A percentile compares a stretch with the other conserved stretches of the same genome.
Evolutionary conservation across 805 yeast genomes (phyloP).

Genomic region (Candida sonorensis): DNA sequence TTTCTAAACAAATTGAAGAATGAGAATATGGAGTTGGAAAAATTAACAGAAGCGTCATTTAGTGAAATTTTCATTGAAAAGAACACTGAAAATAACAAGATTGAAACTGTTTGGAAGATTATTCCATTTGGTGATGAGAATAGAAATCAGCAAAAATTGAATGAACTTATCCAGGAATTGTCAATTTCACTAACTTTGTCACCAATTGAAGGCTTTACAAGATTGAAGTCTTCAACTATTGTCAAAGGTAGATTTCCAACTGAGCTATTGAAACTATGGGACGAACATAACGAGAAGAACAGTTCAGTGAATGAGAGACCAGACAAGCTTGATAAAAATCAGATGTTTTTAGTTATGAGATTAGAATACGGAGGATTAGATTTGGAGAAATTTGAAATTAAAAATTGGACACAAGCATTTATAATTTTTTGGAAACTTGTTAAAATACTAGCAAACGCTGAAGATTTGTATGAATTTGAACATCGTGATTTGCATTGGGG

Average conservation of each 20-base stretch:
- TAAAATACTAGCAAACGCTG: conserved; percentile 43
- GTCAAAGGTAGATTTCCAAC: conserved; percentile 41
- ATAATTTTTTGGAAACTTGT: conserved; percentile 50
- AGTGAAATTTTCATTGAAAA: conserved; percentile 36
- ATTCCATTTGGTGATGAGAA: conserved; percentile 45
- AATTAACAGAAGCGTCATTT: conserved; percentile 41
- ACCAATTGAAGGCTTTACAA: conserved; percentile 37
- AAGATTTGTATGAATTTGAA: conserved; percentile 48
- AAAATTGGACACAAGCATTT: conserved; percentile 31
- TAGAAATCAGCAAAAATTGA: conserved; percentile 33
- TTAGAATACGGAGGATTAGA: conserved; percentile 36
- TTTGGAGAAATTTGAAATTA: conserved; percentile 36
- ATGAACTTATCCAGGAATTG: conserved; percentile 41
- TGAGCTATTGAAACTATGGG: conserved; percentile 37
- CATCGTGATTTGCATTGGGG: conserved; percentile 69
- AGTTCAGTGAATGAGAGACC: conserved; percentile 31
- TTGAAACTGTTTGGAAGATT: conserved; percentile 37
- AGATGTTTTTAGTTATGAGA: conserved; percentile 30
- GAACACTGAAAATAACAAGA: conserved; percentile 15
- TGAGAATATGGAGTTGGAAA: conserved; percentile 22
- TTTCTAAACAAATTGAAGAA: conserved; percentile 20
- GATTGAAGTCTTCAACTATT: conserved; percentile 35
- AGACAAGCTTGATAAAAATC: conserved; percentile 26
- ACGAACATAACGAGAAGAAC: conserved; percentile 22
- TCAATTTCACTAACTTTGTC: conserved; percentile 35